Base-by-base conservation (phyloP, 148 eudicot genomes). In the Vaccinium myrtillus region DNA sequence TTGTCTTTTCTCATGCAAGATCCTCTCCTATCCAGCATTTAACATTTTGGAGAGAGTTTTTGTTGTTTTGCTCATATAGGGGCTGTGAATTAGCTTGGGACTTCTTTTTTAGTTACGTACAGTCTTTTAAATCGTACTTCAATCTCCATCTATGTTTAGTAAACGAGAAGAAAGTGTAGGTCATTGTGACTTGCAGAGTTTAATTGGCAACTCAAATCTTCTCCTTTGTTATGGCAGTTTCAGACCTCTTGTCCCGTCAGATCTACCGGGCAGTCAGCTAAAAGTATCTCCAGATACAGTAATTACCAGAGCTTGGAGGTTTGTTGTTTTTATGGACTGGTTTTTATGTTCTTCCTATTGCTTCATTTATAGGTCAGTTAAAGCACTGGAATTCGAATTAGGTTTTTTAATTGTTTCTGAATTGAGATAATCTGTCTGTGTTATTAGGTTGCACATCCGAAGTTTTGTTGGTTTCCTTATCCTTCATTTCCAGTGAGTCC, bases 271-370 rank as follows among this genome's bases (percentile, higher is more conserved):
- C 83, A 82, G 84, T 85, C 91, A 58, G 89, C 82, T 79, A 91
- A 88, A 89, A 84, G 77, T 83, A 69, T 89, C 69, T 82, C 87
- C 27, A 85, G 85, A 83, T 87, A 86, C 84, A 91, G 91, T 55
- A 82, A 85, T 73, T 89, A 83, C 73, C 78, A 71, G 65, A 85
- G 80, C 85, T 89, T 87, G 51, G 87, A 93, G 99, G 99, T 94
- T 82, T 84, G 89, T 48, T 49, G 50, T 15, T 23, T 59, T 4
- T 36, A 13, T 12, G 51, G 36, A 70, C 18, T 51, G 80, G 7
- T 59, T 48, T n/a, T 27, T 39, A 54, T 53, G 65, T 74, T 30
- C 8, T n/a, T 77, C 36, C 32, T 21, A 25, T 78, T 77, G 13
- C n/a, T 32, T 71, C 75, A 78, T 75, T 81, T 56, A 10, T 39